Percentiles rank a stretch among this genome's conserved stretches.
phyloP scores from a whole-genome alignment of 1,284 basidiomycete genomes.

The Cerrena zonata region DNA sequence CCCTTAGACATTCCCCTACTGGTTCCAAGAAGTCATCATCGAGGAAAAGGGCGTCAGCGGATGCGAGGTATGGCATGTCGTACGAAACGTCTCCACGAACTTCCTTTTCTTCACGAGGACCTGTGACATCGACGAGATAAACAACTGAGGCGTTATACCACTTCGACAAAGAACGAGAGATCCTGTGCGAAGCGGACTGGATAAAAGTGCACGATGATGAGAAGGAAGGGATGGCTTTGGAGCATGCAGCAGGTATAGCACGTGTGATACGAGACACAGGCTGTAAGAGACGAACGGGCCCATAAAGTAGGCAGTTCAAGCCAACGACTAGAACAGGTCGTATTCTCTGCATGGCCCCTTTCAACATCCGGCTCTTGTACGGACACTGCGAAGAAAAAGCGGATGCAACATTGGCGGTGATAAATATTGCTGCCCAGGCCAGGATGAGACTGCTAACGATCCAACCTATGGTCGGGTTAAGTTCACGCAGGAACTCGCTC shows the following conservation, averaged over 20 bases:
- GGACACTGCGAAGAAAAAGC: conserved; percentile 13
- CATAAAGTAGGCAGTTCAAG: not conserved
- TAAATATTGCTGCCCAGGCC: conserved; percentile 2
- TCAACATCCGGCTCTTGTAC: conserved; percentile 6
- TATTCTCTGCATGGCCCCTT: not conserved
- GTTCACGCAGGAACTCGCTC: conserved; percentile 9
- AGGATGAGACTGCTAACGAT: conserved; percentile 6
- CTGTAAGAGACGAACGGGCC: not conserved
- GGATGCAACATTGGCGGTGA: conserved; percentile 5
- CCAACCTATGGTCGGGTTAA: conserved; percentile 9
- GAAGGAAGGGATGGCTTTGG: not conserved
- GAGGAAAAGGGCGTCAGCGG: conserved; percentile 20
- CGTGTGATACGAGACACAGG: not conserved
- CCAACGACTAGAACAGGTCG: not conserved
- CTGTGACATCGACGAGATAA: conserved; percentile 11
- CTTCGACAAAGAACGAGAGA: not conserved
- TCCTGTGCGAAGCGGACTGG: not conserved
- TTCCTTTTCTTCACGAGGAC: conserved; percentile 6
- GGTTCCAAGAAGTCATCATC: conserved; percentile 19
- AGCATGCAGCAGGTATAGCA: not conserved
- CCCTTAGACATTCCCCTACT: not conserved
- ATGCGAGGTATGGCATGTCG: conserved; percentile 17
- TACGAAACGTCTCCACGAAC: conserved; percentile 9
- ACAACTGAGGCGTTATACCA: conserved; percentile 6
- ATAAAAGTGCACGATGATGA: not conserved